A percentile compares a stretch with the other conserved stretches of the same genome.
Conservation (phyloP, 164 flowering plant species). For the Platanus orientalis region DNA sequence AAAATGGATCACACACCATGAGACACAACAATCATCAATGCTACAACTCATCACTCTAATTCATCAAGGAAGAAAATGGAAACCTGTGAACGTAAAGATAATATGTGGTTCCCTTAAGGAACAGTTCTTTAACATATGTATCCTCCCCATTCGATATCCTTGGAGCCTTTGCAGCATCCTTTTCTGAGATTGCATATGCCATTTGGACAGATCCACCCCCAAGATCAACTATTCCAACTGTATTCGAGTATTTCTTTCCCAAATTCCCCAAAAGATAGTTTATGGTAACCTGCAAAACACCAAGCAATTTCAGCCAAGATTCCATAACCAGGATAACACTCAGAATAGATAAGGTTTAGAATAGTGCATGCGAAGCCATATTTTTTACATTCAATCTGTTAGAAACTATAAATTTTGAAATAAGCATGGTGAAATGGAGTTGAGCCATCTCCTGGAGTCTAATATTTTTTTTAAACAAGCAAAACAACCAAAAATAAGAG, state of each 20-base stretch:
- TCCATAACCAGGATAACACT: not conserved
- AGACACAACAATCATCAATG: not conserved
- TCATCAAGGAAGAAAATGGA: slow-evolving; percentile 6
- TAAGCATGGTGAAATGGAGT: not conserved
- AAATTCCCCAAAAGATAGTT: slow-evolving; percentile 75
- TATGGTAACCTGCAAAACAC: slow-evolving; percentile 66
- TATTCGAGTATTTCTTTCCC: slow-evolving; percentile 59
- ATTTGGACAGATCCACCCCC: slow-evolving; percentile 99
- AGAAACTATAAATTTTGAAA: not conserved
- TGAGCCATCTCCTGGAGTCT: too few species aligned
- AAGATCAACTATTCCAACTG: slow-evolving; percentile 96
- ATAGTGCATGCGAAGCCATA: not conserved
- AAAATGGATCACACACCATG: too few species aligned
- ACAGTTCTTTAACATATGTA: slow-evolving; percentile 73
- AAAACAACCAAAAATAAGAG: too few species aligned
- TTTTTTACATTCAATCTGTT: too few species aligned
- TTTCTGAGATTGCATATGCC: slow-evolving; percentile 92
- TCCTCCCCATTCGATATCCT: slow-evolving; percentile 60
- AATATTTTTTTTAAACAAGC: too few species aligned
- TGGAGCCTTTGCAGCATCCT: slow-evolving; percentile 77
- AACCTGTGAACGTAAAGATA: slow-evolving; percentile 95
- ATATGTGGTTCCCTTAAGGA: slow-evolving; percentile 66
- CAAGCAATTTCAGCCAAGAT: slow-evolving; percentile 1
- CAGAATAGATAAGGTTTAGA: slow-evolving; percentile 1
- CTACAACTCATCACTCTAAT: not conserved